Conservation (phyloP, 1,284 basidiomycete genomes). For the Coniophora puteana region DNA sequence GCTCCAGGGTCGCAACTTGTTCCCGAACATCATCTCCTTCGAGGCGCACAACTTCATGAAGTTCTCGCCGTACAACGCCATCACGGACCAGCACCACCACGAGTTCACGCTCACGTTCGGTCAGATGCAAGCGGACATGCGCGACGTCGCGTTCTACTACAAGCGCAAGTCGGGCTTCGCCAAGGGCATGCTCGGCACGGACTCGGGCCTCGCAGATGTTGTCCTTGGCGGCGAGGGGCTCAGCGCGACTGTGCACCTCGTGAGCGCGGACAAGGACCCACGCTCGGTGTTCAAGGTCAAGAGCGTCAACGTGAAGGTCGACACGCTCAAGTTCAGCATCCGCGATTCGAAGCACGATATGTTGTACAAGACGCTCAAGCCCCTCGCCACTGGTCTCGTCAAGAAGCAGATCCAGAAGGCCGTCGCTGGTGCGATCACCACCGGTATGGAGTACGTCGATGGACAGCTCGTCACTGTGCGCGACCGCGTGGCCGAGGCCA, state of each 20-base stretch:
- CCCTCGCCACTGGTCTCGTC: slow-evolving; percentile 76
- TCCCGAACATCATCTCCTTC: slow-evolving; percentile 78
- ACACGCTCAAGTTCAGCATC: slow-evolving; percentile 86
- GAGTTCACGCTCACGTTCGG: slow-evolving; percentile 68
- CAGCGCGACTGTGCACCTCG: slow-evolving; percentile 60
- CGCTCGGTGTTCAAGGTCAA: slow-evolving; percentile 79
- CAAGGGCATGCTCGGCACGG: slow-evolving; percentile 78
- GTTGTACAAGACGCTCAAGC: slow-evolving; percentile 80
- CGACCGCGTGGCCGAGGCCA: slow-evolving; percentile 72
- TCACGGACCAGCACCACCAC: slow-evolving; percentile 62
- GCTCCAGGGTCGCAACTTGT: slow-evolving; percentile 79
- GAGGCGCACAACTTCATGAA: slow-evolving; percentile 84
- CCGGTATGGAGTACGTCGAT: slow-evolving; percentile 83
- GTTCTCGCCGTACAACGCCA: slow-evolving; percentile 70
- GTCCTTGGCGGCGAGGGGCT: slow-evolving; percentile 80
- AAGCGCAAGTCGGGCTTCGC: slow-evolving; percentile 75
- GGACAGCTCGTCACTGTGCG: slow-evolving; percentile 82
- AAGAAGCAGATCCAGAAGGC: slow-evolving; percentile 91
- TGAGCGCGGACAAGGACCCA: slow-evolving; percentile 59
- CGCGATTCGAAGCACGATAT: slow-evolving; percentile 91
- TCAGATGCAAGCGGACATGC: slow-evolving; percentile 94
- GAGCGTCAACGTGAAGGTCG: slow-evolving; percentile 76
- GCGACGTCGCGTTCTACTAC: slow-evolving; percentile 89
- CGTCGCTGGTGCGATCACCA: slow-evolving; percentile 72
- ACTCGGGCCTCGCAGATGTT: slow-evolving; percentile 92